Conservation (phyloP, 371 early-diverging fungal genomes). For the Circinella umbellata region DNA sequence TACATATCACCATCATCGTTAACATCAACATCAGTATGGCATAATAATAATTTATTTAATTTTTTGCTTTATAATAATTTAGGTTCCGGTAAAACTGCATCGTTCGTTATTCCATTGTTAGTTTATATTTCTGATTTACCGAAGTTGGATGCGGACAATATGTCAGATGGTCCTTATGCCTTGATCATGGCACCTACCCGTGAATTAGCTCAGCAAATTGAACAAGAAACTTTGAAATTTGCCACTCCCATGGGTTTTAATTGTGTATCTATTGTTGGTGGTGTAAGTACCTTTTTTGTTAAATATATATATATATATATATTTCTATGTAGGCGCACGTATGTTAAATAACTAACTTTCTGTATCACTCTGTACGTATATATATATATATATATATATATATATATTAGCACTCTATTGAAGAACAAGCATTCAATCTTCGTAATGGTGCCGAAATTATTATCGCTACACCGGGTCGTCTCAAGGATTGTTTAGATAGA, state of each 20-base stretch:
- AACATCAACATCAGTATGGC: not conserved
- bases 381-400: not conserved
- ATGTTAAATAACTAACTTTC: too few relatives aligned
- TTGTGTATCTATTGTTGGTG: conserved; percentile 94
- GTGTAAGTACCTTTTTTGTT: conserved; percentile 53
- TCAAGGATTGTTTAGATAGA: conserved; percentile 87
- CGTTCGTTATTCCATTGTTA: conserved; percentile 96
- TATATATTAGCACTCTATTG: conserved; percentile 69
- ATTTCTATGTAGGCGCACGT: not conserved
- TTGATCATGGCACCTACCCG: conserved; percentile 96
- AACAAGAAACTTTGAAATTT: conserved; percentile 88
- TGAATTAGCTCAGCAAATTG: conserved; percentile 96
- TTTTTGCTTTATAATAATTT: conserved; percentile 4
- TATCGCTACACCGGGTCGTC: conserved; percentile 97
- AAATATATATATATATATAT: not conserved
- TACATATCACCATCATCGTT: not conserved
- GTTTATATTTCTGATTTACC: conserved; percentile 86
- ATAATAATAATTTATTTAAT: conserved; percentile 4
- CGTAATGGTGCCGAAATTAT: conserved; percentile 92
- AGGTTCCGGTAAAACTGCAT: conserved; percentile 95
- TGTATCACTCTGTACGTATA: not conserved
- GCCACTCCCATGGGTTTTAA: conserved; percentile 79
- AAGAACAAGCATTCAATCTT: conserved; percentile 84
- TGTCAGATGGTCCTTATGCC: conserved; percentile 89
- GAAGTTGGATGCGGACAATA: conserved; percentile 71